Percentiles rank a stretch among this genome's conserved stretches.
Conservation (phyloP, 1,284 basidiomycete species). For the Rhizopogon hawkerae region DNA sequence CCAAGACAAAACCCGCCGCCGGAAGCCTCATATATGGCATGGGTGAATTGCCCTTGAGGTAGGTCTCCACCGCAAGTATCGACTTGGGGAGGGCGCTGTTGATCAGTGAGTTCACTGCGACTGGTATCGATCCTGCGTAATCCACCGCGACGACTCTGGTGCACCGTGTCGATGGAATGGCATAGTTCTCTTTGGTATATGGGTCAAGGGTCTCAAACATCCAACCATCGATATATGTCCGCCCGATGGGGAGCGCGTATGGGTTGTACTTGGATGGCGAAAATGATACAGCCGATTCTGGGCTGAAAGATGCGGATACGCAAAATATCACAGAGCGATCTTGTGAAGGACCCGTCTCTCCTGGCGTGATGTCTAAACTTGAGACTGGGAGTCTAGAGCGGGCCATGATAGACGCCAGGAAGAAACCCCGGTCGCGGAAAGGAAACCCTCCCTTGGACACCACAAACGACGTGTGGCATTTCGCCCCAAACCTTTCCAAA, state of each 20-base stretch:
- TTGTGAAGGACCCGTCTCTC: slow-evolving; percentile 23
- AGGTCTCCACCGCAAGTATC: slow-evolving; percentile 64
- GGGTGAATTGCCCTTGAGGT: slow-evolving; percentile 54
- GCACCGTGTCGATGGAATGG: slow-evolving; percentile 90
- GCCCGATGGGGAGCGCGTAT: slow-evolving; percentile 65
- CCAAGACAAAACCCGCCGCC: slow-evolving; percentile 46
- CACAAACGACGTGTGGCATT: slow-evolving; percentile 61
- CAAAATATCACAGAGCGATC: slow-evolving; percentile 59
- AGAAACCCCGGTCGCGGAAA: slow-evolving; percentile 85
- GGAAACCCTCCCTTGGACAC: slow-evolving; percentile 77
- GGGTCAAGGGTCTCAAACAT: slow-evolving; percentile 95
- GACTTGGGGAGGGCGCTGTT: slow-evolving; percentile 69
- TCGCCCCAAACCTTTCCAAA: slow-evolving; percentile 78
- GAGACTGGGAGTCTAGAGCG: slow-evolving; percentile 39
- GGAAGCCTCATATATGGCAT: slow-evolving; percentile 64
- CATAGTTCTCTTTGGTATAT: slow-evolving; percentile 90
- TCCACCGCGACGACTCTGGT: slow-evolving; percentile 86
- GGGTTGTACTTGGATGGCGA: slow-evolving; percentile 71
- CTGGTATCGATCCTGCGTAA: slow-evolving; percentile 81
- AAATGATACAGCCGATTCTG: slow-evolving; percentile 51
- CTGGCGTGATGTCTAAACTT: slow-evolving; percentile 25
- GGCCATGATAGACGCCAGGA: slow-evolving; percentile 71
- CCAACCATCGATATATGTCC: slow-evolving; percentile 90
- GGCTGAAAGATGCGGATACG: slow-evolving; percentile 70
- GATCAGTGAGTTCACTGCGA: slow-evolving; percentile 82